A percentile compares a stretch with the other conserved stretches of the same genome.
These are phyloP conservation scores for Acidiella bohemica DNA, from an alignment of 495 filamentous ascomycete species.

Conservation along the genomic window DNA sequence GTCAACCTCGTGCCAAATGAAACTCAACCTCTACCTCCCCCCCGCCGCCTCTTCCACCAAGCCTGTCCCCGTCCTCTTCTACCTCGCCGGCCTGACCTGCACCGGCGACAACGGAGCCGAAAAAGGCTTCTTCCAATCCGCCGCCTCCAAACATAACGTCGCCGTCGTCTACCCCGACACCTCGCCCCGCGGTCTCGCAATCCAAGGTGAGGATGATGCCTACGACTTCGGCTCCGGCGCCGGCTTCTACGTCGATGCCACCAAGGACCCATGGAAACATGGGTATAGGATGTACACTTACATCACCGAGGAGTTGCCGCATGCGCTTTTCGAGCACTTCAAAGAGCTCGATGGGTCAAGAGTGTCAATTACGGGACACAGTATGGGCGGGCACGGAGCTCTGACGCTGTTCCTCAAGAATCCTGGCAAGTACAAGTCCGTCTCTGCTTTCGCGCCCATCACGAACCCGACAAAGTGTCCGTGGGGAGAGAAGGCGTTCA, in stretches of 20 bases:
- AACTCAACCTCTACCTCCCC: conserved; percentile 54
- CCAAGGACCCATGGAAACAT: conserved; percentile 50
- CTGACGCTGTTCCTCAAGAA: conserved; percentile 85
- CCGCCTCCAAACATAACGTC: conserved; percentile 61
- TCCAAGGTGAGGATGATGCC: conserved; percentile 65
- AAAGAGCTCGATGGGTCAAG: conserved; percentile 45
- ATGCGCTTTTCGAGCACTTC: conserved; percentile 54
- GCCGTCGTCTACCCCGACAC: conserved; percentile 92
- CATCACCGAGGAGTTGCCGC: conserved; percentile 66
- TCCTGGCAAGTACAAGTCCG: conserved; percentile 73
- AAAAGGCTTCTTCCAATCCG: conserved; percentile 88
- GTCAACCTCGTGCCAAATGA: conserved; percentile 53
- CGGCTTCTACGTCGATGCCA: conserved; percentile 92
- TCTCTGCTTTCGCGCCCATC: conserved; percentile 86
- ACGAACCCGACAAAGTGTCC: conserved; percentile 71
- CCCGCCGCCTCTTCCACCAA: conserved; percentile 43
- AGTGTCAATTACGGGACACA: conserved; percentile 79
- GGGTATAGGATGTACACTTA: conserved; percentile 93
- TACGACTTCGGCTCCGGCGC: conserved; percentile 89
- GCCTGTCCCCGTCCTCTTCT: conserved; percentile 71
- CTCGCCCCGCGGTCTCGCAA: conserved; percentile 67
- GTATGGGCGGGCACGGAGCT: conserved; percentile 94
- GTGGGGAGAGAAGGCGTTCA: conserved; percentile 94
- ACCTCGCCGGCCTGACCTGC: conserved; percentile 88
- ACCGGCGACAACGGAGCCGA: conserved; percentile 91